Evolutionary conservation across 805 yeast species (phyloP).

Genomic region (Candida ulmi): DNA sequence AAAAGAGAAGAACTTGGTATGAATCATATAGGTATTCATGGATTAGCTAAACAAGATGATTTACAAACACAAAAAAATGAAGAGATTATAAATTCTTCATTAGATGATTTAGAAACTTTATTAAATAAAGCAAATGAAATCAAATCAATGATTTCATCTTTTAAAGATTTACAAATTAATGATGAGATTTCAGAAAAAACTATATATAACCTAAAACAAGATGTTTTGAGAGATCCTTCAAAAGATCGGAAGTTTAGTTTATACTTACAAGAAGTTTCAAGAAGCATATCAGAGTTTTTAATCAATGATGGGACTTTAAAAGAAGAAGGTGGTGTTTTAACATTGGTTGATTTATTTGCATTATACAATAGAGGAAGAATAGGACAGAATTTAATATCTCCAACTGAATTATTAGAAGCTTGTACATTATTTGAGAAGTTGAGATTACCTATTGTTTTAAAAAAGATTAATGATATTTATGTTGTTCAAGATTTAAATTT

Average conservation of each 20-base stretch:
- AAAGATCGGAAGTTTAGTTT: constrained; percentile 29
- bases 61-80: constrained; percentile 53
- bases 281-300: constrained; percentile 74
- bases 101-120: constrained; percentile 70
- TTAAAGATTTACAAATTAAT: constrained; percentile 20
- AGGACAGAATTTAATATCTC: constrained; percentile 62
- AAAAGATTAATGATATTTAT: constrained; percentile 30
- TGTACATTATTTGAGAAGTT: constrained; percentile 50
- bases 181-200: constrained; percentile 8
- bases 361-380: constrained; percentile 60
- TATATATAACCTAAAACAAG: constrained; percentile 13
- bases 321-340: constrained; percentile 51
- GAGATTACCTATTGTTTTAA: constrained; percentile 48
- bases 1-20: not conserved
- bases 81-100: constrained; percentile 55
- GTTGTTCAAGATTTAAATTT: constrained; percentile 37
- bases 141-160: constrained; percentile 41
- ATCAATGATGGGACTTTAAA: constrained; percentile 37
- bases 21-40: constrained; percentile 56
- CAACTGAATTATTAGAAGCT: constrained; percentile 61
- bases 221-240: constrained; percentile 11
- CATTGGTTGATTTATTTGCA: constrained; percentile 58
- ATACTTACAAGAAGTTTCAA: constrained; percentile 63
- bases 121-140: constrained; percentile 78
- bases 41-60: constrained; percentile 55